Evolutionary conservation across 495 filamentous ascomycete species (phyloP), one percentile per base, ranked within the genome.

Genomic region (Xylaria acuta): DNA sequence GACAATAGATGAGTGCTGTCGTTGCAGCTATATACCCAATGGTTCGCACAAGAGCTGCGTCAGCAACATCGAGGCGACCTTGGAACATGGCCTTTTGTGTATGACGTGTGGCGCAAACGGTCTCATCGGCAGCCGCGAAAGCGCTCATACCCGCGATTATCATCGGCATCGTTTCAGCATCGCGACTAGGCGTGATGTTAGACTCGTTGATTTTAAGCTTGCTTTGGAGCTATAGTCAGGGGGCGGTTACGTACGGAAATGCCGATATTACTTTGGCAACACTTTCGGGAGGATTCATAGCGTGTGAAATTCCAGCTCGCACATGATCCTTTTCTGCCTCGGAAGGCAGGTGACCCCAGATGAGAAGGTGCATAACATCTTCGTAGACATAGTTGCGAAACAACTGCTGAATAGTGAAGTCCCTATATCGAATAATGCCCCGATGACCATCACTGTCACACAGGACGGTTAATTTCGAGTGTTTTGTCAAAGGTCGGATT

Each of bases 331-430:
- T 78, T 73, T 87, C 80, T 34, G 79, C 73, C 32, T 74, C 68
- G 0, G 80, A 76, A 0, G 85, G 86, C 0, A 86, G 69, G 16
- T 80, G 74, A 0, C 84, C 84, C 74, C 83, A 87, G 67, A 86
- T 82, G 20, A 87, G 77, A 63, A 87, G 80, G 64, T 84, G 80
- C 43, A 81, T 77, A 11, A 82, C 78, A 69, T 87, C 86, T 51
- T 82, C 76, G 66, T 81, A 86, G 27, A 80, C 75, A 8, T 75
- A 72, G 45, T 83, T 73, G 43, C 80, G 78, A 6, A 81, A 80
- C 20, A 87, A 73, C 60, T 84, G 74, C 45, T 83, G 80, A 38
- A 86, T 83, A 25, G 77, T 77, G 64, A 82, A 79, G 9, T 80
- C 83, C 20, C 86, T 70, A 72, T 85, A 84, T 66, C 69, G 73